Conservation (phyloP, 495 filamentous ascomycete species). For the Achaetomiella virescens region DNA sequence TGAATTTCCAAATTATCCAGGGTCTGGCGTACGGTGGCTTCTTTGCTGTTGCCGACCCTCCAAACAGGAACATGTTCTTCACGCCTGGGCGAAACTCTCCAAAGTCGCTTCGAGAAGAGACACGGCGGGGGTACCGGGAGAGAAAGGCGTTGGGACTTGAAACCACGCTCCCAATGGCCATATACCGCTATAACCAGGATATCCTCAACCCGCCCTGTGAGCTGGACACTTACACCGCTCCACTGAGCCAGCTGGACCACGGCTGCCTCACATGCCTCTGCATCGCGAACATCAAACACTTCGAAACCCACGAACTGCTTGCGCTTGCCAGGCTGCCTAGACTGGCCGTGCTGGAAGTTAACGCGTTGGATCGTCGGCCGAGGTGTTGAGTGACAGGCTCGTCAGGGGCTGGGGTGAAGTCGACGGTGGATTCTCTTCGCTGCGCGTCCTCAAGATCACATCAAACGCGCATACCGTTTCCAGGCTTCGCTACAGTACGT, state of each 20-base stretch:
- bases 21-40: neutral
- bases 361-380: neutral
- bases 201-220: constrained; percentile 9
- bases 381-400: constrained; percentile 24
- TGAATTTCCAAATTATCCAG: neutral
- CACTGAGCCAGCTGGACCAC: constrained; percentile 13
- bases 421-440: constrained; percentile 19
- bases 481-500: constrained; percentile 20
- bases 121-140: neutral
- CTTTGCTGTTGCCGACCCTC: neutral
- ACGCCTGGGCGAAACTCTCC: neutral
- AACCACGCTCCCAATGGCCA: neutral
- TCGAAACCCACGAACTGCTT: constrained; percentile 23
- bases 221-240: constrained; percentile 20
- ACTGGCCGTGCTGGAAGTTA: constrained; percentile 30
- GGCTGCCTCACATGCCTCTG: constrained; percentile 28
- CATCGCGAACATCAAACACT: constrained; percentile 14
- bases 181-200: neutral
- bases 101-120: neutral
- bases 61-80: constrained; percentile 6
- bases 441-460: constrained; percentile 28
- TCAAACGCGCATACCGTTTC: constrained; percentile 13
- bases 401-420: constrained; percentile 26
- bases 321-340: constrained; percentile 24
- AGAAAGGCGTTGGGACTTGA: neutral